Evolutionary conservation across 2,329 filamentous ascomycete genomes (phyloP).

Genomic region (Paraphoma sp.): DNA sequence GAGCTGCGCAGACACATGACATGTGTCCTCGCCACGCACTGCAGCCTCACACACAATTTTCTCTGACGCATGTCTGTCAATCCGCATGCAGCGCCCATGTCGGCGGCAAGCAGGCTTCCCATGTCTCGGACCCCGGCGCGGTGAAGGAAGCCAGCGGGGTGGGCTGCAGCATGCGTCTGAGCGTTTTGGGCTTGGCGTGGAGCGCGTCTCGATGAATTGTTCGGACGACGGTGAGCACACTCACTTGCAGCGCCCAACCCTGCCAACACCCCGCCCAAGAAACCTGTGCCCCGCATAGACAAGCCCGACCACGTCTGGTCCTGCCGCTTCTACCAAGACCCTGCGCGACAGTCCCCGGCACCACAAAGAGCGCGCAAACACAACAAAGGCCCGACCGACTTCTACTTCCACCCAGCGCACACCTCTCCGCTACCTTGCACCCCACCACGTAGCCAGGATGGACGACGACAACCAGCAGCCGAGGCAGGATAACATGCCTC

Average conservation of each 20-base stretch:
- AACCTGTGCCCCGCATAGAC: neutral
- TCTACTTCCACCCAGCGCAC: neutral
- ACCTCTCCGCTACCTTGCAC: neutral
- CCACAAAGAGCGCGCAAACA: neutral
- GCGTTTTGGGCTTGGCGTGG: constrained; percentile 3
- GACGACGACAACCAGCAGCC: constrained; percentile 35
- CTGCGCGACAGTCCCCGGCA: neutral
- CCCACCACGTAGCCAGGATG: constrained; percentile 26
- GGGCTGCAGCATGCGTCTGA: neutral
- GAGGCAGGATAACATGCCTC: constrained; percentile 13
- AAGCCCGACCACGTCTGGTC: neutral
- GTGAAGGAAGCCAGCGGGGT: constrained; percentile 1
- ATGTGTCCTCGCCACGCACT: neutral
- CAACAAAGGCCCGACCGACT: constrained; percentile 1
- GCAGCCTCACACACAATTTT: neutral
- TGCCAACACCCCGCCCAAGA: neutral
- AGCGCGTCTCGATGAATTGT: neutral
- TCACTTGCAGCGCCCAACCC: neutral
- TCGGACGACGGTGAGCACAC: neutral
- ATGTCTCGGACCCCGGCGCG: neutral
- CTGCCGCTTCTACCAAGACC: neutral
- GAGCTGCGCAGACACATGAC: neutral
- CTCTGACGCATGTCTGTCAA: neutral
- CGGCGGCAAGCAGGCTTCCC: neutral
- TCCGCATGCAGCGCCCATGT: neutral